Conservation (phyloP, 2,329 filamentous ascomycete species). For the Ramichloridium luteum region DNA sequence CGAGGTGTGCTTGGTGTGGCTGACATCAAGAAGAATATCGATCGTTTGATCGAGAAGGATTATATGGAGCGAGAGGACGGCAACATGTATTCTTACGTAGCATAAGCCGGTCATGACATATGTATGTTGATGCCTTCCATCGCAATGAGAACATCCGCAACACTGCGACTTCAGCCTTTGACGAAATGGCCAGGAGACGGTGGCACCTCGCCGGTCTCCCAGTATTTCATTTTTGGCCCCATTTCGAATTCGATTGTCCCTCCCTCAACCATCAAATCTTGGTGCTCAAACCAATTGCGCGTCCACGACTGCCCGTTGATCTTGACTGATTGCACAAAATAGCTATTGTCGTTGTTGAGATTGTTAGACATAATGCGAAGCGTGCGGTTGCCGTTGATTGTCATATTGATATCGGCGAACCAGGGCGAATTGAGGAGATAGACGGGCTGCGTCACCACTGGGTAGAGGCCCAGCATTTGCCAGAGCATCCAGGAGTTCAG, state of each 20-base stretch:
- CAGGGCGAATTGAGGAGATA: constrained; percentile 25
- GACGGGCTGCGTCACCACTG: constrained; percentile 19
- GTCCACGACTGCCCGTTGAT: constrained; percentile 42
- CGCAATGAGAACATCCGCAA: too few relatives aligned
- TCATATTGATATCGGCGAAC: constrained; percentile 22
- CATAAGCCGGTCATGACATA: too few relatives aligned
- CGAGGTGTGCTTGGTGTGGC: constrained; percentile 72
- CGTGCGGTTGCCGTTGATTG: constrained; percentile 19
- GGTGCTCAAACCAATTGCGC: constrained; percentile 45
- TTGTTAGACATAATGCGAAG: constrained; percentile 38
- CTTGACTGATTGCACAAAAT: constrained; percentile 42
- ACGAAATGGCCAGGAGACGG: constrained; percentile 35
- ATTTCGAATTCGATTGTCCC: constrained; percentile 39
- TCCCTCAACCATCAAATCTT: constrained; percentile 34
- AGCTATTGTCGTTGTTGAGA: constrained; percentile 30
- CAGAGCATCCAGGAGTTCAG: constrained; percentile 22
- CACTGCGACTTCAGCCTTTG: too few relatives aligned
- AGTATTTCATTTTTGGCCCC: constrained; percentile 28
- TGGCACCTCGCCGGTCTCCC: constrained; percentile 40
- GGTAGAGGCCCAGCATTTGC: constrained; percentile 26
- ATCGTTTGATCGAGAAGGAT: constrained; percentile 89
- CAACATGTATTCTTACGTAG: constrained; percentile 40
- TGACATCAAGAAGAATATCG: constrained; percentile 95
- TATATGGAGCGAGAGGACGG: constrained; percentile 71
- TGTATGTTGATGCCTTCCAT: too few relatives aligned